Base-by-base conservation (phyloP, 345 rosid species). In the Acer negundo region DNA sequence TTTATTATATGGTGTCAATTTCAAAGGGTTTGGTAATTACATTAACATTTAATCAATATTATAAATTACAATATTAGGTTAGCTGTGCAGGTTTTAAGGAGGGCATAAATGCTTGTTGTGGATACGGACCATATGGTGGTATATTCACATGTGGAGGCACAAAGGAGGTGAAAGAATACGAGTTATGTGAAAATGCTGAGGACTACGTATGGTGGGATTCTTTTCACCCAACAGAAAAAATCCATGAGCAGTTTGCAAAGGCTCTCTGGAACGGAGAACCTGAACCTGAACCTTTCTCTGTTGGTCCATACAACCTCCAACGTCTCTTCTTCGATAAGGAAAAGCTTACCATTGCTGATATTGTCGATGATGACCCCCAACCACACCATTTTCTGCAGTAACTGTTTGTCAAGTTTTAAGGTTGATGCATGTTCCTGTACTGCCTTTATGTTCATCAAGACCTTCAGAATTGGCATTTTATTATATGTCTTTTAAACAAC, bases 191-290 rank as follows among this genome's bases (percentile, higher is more conserved):
- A 11, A 82, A 79, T 23, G 68, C 81, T 1, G 80, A 84, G 24
- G 84, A 81, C 1, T 46, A 85, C 24, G 61, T 89, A 16, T 87
- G 90, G 90, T 89, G 86, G 89, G 89, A 87, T 75, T 86, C 91
- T n/a, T 80, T 77, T 80, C 91, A 87, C 75, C 83, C 91, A 42
- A 82, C 87, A 3, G 86, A 89, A 49, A 72, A 78, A 58, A 67
- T 86, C 61, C 88, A 89, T 51, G 64, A 84, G 79, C 85, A 83
- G 67, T 7, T 80, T 31, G 88, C 89, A 3, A 76, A 82, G 80
- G 53, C 62, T n/a, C 67, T 85, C 1, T 83, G 89, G 93, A 67
- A 69, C 0, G 89, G 83, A 59, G 38, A 35, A 35, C 58, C 75
- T 6, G 38, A 35, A 35, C 38, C 38, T 35, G 38, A 35, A 35